These are phyloP conservation scores for Aspergillus sclerotioniger DNA, from an alignment of 495 filamentous ascomycete species.

Conservation along the genomic window DNA sequence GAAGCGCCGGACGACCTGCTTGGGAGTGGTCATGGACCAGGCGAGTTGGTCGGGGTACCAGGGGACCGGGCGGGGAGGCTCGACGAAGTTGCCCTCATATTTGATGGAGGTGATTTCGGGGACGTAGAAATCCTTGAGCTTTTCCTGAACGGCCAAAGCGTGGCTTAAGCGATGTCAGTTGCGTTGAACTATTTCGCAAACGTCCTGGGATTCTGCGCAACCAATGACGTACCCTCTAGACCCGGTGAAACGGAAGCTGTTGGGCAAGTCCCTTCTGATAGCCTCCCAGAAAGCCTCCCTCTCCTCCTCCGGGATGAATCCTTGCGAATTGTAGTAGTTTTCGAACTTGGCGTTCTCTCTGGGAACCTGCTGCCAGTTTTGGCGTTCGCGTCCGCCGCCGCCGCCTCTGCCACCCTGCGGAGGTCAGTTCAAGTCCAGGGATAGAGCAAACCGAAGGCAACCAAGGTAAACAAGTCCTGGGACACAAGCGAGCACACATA, in stretches of 20 bases:
- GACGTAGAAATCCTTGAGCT: conserved; percentile 81
- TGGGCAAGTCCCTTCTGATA: conserved; percentile 79
- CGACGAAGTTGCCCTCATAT: conserved; percentile 75
- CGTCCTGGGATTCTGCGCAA: background rate
- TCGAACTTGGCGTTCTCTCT: conserved; percentile 78
- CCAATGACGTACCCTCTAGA: conserved; percentile 66
- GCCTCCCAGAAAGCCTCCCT: conserved; percentile 75
- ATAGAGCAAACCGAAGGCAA: background rate
- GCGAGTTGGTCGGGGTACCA: conserved; percentile 95
- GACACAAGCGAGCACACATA: conserved; percentile 7
- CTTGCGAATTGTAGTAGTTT: conserved; percentile 75
- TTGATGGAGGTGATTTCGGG: conserved; percentile 81
- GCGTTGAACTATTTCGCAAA: background rate
- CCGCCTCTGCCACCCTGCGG: conserved; percentile 36
- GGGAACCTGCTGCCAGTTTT: conserved; percentile 54
- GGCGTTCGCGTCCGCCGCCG: conserved; percentile 29
- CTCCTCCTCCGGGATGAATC: conserved; percentile 71
- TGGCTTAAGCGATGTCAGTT: conserved; percentile 51
- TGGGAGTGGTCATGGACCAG: conserved; percentile 95
- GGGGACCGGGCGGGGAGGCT: conserved; percentile 72
- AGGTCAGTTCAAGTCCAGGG: conserved; percentile 6
- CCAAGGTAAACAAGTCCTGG: background rate
- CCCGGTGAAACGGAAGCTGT: conserved; percentile 94
- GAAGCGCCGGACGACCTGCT: conserved; percentile 87
- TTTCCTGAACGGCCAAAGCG: conserved; percentile 80